phyloP scores from a whole-genome alignment of 352 stramenopile genomes.

The Pythium phragmitis region DNA sequence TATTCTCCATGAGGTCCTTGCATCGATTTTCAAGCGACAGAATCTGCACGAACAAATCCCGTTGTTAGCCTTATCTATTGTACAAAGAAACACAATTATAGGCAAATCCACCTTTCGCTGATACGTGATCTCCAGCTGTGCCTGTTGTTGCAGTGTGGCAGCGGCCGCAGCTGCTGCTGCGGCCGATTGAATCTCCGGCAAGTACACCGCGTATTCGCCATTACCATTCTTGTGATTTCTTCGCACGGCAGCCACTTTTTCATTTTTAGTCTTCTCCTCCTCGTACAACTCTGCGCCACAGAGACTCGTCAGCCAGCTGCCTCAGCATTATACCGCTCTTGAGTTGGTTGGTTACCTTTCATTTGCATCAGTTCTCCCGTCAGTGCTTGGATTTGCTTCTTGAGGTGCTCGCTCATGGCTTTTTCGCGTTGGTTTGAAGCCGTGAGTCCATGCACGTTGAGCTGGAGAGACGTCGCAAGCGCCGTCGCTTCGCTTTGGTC shows the following conservation, averaged over 20 bases:
- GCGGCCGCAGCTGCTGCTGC: conserved; percentile 27
- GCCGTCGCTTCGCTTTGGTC: conserved; percentile 32
- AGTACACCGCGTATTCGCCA: conserved; percentile 25
- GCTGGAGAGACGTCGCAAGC: conserved; percentile 38
- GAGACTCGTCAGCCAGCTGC: not conserved
- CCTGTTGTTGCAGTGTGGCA: conserved; percentile 59
- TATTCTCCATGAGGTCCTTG: conserved; percentile 62
- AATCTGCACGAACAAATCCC: conserved; percentile 30
- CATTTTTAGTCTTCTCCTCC: conserved; percentile 47
- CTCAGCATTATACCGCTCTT: not conserved
- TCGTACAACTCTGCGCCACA: conserved; percentile 37
- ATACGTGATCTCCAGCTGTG: conserved; percentile 64
- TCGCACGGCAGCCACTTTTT: conserved; percentile 34
- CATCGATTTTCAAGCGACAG: conserved; percentile 59
- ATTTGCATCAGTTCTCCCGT: conserved; percentile 31
- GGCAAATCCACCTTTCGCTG: conserved; percentile 47
- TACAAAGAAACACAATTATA: too few species aligned
- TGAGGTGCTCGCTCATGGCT: conserved; percentile 36
- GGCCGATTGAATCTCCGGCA: conserved; percentile 45
- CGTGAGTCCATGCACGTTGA: conserved; percentile 48
- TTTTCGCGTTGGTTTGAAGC: conserved; percentile 52
- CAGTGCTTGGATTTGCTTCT: conserved; percentile 37
- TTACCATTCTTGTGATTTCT: conserved; percentile 28
- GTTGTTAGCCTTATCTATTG: not conserved
- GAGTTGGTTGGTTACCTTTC: conserved; percentile 29